These are phyloP conservation scores for Chrysoporthe austroafricana DNA, from an alignment of 2,329 filamentous ascomycete genomes.

Conservation along the genomic window DNA sequence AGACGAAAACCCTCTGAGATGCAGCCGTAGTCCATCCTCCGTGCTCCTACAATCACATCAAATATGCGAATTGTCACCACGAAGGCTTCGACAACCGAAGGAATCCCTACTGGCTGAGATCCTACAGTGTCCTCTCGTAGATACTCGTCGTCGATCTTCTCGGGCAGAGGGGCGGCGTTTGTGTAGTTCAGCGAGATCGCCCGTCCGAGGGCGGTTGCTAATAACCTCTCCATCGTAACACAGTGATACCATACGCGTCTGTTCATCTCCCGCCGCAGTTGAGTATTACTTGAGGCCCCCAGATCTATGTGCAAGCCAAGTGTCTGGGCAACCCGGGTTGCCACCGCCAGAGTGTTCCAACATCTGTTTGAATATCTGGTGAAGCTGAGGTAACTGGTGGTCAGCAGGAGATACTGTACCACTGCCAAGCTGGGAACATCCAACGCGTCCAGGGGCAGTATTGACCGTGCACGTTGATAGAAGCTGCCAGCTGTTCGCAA, in stretches of 20 bases:
- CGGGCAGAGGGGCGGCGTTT: background rate
- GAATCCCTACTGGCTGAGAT: background rate
- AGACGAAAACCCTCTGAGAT: background rate
- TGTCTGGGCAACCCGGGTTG: constrained; percentile 3
- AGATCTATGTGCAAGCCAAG: background rate
- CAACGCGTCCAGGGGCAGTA: background rate
- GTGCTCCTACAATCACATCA: background rate
- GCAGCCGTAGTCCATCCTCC: background rate
- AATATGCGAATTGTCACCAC: background rate
- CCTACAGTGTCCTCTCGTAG: background rate
- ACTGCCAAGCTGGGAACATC: background rate
- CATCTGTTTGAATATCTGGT: background rate
- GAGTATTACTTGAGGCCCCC: background rate
- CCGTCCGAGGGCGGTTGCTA: background rate
- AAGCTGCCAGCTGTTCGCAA: background rate
- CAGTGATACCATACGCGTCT: constrained; percentile 5
- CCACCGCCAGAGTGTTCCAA: background rate
- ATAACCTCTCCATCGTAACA: background rate
- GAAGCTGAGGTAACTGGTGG: background rate
- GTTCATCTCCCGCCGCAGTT: background rate
- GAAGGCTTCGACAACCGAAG: background rate
- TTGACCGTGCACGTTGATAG: background rate
- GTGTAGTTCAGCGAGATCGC: background rate
- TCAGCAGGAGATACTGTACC: background rate
- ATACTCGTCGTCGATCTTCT: background rate